Base-by-base conservation (phyloP, 768 basidiomycete genomes). In the Kwoniella dendrophila region DNA sequence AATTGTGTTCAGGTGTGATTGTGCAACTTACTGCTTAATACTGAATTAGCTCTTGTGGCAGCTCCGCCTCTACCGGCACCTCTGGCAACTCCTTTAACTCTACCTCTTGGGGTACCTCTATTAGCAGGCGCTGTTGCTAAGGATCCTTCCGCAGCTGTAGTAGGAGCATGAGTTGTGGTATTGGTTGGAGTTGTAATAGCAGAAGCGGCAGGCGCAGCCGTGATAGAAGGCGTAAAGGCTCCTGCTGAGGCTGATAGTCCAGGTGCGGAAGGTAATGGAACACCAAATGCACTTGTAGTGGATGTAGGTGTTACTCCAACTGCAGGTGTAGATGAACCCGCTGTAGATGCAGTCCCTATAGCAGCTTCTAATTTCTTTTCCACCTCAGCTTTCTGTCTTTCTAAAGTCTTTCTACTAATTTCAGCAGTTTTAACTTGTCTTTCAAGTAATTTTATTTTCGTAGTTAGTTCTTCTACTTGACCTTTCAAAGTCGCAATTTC, bases 371-470 rank as follows among this genome's bases (percentile, higher is more conserved):
- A 32, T 45, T 64, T 70, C 66, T 69, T 59, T 50, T 73, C 72
- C 10, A 66, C 64, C 16, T 66, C 70, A 8, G 66, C 63, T 50
- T 72, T 72, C 43, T 72, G 71, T 47, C 73, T 62, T 45, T 75
- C 73, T 16, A 75, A 34, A 4, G 71, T 72, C 55, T 75, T 75
- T 22, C 73, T 54, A 3, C 63, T 56, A 26, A 75, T 75, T 53
- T 75, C 73, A 2, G 71, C 69, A 27, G 71, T 75, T 62, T 63
- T 66, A 14, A 56, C 56, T 43, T 72, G 71, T 58, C 69, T 64
- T 51, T 72, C 71, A 30, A 72, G 47, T 4, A 57, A 54, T 40
- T 72, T 75, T 45, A 75, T 55, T 61, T 75, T 72, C 27, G 41
- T 40, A 30, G 64, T 36, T 38, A 72, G 36, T 22, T 69, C 69